Evolutionary conservation across 176 grass and related monocot species (phyloP), one percentile per base, ranked within the genome.

Genomic region (Phoenix dactylifera): DNA sequence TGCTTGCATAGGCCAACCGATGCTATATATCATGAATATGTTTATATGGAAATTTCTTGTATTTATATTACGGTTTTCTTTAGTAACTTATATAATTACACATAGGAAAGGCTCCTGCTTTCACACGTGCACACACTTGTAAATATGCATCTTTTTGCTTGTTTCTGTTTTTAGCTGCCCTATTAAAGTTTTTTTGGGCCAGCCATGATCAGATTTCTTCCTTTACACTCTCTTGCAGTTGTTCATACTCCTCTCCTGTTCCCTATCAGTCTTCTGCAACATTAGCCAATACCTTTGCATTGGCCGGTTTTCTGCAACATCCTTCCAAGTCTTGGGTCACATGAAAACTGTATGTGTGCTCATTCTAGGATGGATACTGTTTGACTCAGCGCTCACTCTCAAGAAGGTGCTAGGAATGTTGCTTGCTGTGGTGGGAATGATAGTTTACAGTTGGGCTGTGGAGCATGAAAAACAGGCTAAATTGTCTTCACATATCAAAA

Each of bases 271-370:
- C 35, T 69, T 95, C 71, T 95, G 90, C 86, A 95, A 95, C 74
- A 89, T 95, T 80, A 95, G 80, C 67, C 91, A 95, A 68, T 90
- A 87, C 72, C 82, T 95, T 58, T 95, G 90, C 90, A 95, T 84
- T 19, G 90, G 90, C 4, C 77, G 90, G 39, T 95, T 95, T 77
- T 90, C 90, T 16, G 86, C 90, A 15, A 95, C 83, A 18, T 87
- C 91, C 0, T 95, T 90, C 80, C 86, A 87, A 79, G 91, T 90
- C 24, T 71, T 95, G 60, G 91, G 91, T 23, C 91, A 95, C 77
- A 95, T 84, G 83, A 95, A 87, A 73, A 90, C 86, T n/a, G 91
- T 95, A 25, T 84, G 77, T 4, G 90, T 89, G 24, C 55, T 95
- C 35, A 83, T 79, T 57, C 86, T 95, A 0, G 86, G 90, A 60